These are phyloP conservation scores for Eleusine indica DNA, from an alignment of 176 grass and related monocot genomes.

Conservation along the genomic window DNA sequence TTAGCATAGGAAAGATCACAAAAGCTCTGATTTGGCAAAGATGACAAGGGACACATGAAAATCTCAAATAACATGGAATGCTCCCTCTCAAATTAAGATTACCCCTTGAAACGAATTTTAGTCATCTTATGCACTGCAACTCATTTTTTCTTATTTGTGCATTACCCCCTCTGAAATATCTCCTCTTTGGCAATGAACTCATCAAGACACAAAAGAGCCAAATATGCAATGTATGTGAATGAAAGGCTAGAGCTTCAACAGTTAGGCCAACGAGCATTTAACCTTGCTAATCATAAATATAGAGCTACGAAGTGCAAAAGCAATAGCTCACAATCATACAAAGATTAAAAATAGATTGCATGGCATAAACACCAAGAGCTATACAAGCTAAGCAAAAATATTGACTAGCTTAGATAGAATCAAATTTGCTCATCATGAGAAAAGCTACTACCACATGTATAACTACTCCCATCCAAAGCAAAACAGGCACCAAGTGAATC, in stretches of 20 bases:
- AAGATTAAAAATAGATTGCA: no score
- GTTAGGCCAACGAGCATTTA: neutral
- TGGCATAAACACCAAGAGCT: no score
- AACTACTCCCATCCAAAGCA: no score
- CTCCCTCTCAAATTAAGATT: neutral
- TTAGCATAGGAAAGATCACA: neutral
- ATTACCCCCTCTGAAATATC: neutral
- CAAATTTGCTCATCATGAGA: no score
- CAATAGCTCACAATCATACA: no score
- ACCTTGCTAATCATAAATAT: neutral
- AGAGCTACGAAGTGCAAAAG: no score
- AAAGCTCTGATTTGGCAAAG: neutral
- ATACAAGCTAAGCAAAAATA: no score
- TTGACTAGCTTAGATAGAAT: no score
- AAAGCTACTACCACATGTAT: no score
- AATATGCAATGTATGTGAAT: neutral
- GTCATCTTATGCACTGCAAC: no score
- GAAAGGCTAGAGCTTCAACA: neutral
- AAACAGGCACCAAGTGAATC: no score
- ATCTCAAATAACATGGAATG: neutral
- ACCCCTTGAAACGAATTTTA: neutral
- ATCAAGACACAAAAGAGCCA: neutral
- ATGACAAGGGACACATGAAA: neutral
- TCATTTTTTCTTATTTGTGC: neutral
- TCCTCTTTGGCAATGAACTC: neutral